Conservation (phyloP, 1,284 basidiomycete species). For the Ceratobasidium sp. region DNA sequence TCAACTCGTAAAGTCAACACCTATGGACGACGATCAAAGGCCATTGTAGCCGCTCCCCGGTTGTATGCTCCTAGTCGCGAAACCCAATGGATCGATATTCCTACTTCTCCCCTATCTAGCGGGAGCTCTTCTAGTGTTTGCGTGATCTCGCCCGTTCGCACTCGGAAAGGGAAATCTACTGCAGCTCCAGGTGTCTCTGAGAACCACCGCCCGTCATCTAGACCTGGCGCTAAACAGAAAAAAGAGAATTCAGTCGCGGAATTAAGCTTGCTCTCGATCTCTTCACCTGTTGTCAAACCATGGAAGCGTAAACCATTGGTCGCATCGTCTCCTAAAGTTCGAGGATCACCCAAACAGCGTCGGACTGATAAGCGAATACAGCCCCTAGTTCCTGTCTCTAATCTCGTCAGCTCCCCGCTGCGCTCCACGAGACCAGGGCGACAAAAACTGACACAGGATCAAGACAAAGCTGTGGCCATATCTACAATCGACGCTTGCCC, state of each 20-base stretch:
- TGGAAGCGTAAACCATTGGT: conserved; percentile 33
- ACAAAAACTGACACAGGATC: background rate
- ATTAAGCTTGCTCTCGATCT: conserved; percentile 21
- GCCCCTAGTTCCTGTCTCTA: background rate
- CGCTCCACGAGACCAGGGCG: background rate
- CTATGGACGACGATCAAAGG: conserved; percentile 41
- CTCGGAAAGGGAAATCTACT: conserved; percentile 10
- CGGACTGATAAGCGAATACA: conserved; percentile 12
- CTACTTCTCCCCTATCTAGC: conserved; percentile 15
- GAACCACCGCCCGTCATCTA: background rate
- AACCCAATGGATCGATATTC: background rate
- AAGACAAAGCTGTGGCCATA: background rate
- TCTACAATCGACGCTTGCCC: background rate
- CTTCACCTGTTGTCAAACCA: conserved; percentile 23
- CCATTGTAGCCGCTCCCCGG: conserved; percentile 26
- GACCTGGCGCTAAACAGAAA: background rate
- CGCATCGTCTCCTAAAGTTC: conserved; percentile 33
- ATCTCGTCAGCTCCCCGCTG: background rate
- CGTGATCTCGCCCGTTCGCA: conserved; percentile 3
- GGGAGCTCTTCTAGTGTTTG: conserved; percentile 25
- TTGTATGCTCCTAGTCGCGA: conserved; percentile 12
- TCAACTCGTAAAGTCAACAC: conserved; percentile 37
- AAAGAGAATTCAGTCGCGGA: conserved; percentile 33
- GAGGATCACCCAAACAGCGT: conserved; percentile 37
- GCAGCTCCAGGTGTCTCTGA: background rate